phyloP scores from a whole-genome alignment of 2,329 filamentous ascomycete genomes.

The Cylindrodendrum hubeiense region DNA sequence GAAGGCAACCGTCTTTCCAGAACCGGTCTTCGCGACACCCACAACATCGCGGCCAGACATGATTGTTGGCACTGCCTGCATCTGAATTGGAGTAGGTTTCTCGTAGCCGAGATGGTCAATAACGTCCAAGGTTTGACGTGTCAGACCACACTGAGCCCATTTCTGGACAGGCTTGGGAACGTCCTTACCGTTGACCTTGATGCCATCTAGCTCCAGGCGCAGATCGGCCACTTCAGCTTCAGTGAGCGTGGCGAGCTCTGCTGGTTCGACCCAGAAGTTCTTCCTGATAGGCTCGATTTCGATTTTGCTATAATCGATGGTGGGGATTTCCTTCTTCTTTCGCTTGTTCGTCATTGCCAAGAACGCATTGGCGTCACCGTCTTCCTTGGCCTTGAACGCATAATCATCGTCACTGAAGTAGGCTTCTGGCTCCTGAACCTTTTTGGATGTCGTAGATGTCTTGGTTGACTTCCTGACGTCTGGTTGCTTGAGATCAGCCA shows the following conservation, averaged over 20 bases:
- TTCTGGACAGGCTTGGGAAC: constrained; percentile 95
- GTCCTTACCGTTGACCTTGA: constrained; percentile 90
- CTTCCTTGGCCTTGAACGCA: constrained; percentile 63
- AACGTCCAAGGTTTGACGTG: constrained; percentile 87
- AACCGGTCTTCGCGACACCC: constrained; percentile 96
- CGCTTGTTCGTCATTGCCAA: constrained; percentile 71
- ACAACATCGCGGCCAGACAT: constrained; percentile 98
- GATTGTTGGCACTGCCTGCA: constrained; percentile 92
- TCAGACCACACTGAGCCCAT: constrained; percentile 95
- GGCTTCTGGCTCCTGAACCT: constrained; percentile 79
- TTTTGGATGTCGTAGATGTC: constrained; percentile 56
- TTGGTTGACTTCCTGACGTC: constrained; percentile 58
- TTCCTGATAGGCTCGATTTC: constrained; percentile 90
- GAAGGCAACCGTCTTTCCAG: constrained; percentile 97
- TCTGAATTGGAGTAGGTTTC: constrained; percentile 92
- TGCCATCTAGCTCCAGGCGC: constrained; percentile 90
- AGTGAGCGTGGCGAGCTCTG: constrained; percentile 84
- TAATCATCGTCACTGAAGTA: constrained; percentile 91
- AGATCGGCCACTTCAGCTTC: constrained; percentile 86
- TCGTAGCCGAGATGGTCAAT: constrained; percentile 86
- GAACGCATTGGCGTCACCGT: constrained; percentile 60
- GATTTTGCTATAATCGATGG: constrained; percentile 87
- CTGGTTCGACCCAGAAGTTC: constrained; percentile 93
- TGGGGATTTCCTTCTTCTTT: constrained; percentile 97
- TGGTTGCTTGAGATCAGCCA: constrained; percentile 76